phyloP scores from a whole-genome alignment of 2,329 filamentous ascomycete species.

The Neonectria magnoliae region DNA sequence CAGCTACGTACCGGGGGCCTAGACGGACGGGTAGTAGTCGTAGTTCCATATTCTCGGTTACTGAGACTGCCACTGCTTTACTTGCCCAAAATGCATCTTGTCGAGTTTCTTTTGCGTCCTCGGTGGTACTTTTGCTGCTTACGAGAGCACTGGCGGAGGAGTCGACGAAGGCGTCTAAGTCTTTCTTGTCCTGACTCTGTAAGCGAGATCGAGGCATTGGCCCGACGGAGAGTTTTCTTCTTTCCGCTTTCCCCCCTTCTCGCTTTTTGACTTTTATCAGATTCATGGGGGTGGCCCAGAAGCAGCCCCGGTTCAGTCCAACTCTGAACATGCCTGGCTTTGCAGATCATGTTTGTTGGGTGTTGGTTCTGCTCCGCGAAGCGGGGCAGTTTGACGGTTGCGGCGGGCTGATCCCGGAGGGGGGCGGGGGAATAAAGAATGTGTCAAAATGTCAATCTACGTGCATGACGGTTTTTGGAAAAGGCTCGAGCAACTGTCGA shows the following conservation, averaged over 20 bases:
- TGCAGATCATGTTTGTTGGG: background rate
- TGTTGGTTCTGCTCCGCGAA: background rate
- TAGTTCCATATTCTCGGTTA: background rate
- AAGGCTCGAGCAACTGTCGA: conserved; percentile 2
- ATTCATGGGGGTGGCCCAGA: background rate
- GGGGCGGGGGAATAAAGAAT: background rate
- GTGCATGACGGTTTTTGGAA: conserved; percentile 14
- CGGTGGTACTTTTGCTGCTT: background rate
- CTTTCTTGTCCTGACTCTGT: too few species aligned
- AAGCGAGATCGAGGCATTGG: background rate
- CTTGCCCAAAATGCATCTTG: background rate
- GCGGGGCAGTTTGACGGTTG: conserved; percentile 11
- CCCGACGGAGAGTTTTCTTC: background rate
- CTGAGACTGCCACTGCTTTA: background rate
- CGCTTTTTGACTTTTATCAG: background rate
- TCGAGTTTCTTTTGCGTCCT: background rate
- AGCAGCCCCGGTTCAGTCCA: background rate
- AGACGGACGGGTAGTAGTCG: background rate
- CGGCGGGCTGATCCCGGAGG: conserved; percentile 14
- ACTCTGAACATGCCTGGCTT: background rate
- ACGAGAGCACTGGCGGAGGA: background rate
- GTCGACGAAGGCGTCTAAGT: background rate
- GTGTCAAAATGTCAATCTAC: background rate
- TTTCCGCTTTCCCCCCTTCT: background rate
- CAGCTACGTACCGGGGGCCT: background rate